Base-by-base conservation (phyloP, 805 yeast species). In the Saccharomycopsis guyanensis region DNA sequence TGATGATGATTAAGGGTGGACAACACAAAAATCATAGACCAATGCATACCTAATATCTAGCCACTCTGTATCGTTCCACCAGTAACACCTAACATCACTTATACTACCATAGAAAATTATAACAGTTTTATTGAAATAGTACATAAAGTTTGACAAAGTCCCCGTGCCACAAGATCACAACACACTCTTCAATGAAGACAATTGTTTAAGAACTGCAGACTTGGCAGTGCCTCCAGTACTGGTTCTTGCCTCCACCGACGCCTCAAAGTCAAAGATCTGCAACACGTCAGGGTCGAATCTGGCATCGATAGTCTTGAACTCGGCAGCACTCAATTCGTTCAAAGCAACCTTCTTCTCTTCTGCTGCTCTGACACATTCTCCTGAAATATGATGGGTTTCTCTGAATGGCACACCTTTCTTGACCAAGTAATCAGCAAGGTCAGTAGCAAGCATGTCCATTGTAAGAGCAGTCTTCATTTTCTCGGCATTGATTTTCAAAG, bases 381-480 rank as follows among this genome's bases (percentile, higher is more conserved):
- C 99, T 4, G 97, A 87, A 52, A 93, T 93, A 65, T 93, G 97
- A 69, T 93, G 99, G 1, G 98, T 93, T 68, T 93, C 97, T 72
- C 99, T 86, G 71, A 93, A 93, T 47, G 98, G 98, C 55, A 93
- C 98, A 51, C 98, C 98, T 65, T 83, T 89, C 70, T 96, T 82
- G 43, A 93, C 99, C 55, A 93, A 73, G 65, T 93, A 93, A 65
- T 93, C 99, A 35, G 99, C 99, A 57, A 93, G 75, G 64, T 93
- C 99, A 27, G 99, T 93, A 18, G 98, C 98, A 57, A 93, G 76
- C 98, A 93, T 93, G 66, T 93, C 98, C 95, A 91, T 91, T 24
- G 97, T 89, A 58, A 93, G 75, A 0, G 97, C 91, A 38, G 74
- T 79, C 57, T 72, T 75, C 98, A 93, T 93, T 56, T 73, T 80